Percentiles rank a stretch among this genome's conserved stretches.
Conservation (phyloP, 768 basidiomycete genomes). For the Phlebiopsis flavidoalba region DNA sequence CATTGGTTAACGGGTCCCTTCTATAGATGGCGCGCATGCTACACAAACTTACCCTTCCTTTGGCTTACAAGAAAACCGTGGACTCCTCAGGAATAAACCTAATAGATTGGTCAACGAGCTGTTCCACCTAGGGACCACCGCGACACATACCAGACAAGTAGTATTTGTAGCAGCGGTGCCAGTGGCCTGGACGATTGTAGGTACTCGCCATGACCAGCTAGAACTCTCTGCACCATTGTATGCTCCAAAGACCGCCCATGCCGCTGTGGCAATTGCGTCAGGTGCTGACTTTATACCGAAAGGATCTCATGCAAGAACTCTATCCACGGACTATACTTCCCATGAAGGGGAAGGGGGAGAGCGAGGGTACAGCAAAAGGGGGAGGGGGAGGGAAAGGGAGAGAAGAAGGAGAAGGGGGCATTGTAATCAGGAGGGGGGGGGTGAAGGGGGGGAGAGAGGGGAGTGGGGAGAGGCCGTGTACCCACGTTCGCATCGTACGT, state of each 20-base stretch:
- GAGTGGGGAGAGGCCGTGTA: no score
- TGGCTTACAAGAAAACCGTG: conserved; percentile 60
- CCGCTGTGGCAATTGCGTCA: conserved; percentile 24
- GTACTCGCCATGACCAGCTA: conserved; percentile 62
- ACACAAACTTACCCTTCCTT: conserved; percentile 42
- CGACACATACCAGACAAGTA: conserved; percentile 42
- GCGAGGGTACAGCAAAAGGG: no score
- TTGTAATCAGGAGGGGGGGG: no score
- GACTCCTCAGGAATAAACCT: conserved; percentile 69
- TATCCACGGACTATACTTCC: conserved; percentile 63
- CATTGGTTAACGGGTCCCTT: not conserved
- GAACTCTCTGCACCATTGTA: conserved; percentile 28
- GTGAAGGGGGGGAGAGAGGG: no score
- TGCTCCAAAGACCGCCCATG: conserved; percentile 44
- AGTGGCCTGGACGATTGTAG: conserved; percentile 58
- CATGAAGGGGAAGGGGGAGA: no score
- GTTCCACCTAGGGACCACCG: not conserved
- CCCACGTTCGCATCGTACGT: conserved; percentile 72
- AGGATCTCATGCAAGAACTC: conserved; percentile 24
- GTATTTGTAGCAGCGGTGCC: conserved; percentile 51
- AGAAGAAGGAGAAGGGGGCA: no score
- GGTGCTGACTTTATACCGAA: conserved; percentile 7
- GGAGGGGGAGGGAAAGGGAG: no score
- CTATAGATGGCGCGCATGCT: not conserved
- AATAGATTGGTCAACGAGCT: not conserved